Percentiles rank a stretch among this genome's conserved stretches.
phyloP scores from a whole-genome alignment of 1,139 yeast species.

The Spathaspora jeffriesii region DNA sequence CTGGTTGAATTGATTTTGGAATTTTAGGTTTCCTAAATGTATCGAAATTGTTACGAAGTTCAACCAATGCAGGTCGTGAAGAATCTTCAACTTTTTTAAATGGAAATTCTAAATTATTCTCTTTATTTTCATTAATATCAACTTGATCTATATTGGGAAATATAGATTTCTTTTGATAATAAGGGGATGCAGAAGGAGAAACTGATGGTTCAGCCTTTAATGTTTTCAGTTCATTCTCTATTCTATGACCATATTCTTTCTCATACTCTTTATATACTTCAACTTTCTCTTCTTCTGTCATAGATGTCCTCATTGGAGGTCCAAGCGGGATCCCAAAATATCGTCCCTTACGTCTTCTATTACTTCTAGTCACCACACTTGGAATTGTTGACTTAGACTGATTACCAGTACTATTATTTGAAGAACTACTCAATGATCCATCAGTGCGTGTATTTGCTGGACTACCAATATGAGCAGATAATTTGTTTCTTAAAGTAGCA shows the following conservation, averaged over 20 bases:
- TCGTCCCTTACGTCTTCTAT: constrained; percentile 13
- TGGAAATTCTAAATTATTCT: constrained; percentile 1
- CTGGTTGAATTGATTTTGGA: not conserved
- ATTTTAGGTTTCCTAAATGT: constrained; percentile 14
- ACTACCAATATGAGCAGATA: constrained; percentile 35
- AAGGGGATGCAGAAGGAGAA: not conserved
- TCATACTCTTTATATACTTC: not conserved
- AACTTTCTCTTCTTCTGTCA: constrained; percentile 10
- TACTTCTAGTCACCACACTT: constrained; percentile 4
- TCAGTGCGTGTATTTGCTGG: not conserved
- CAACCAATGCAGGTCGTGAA: constrained; percentile 15
- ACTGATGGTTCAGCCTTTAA: not conserved
- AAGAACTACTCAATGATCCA: not conserved
- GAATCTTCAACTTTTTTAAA: constrained; percentile 14
- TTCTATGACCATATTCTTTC: not conserved
- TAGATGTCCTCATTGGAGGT: constrained; percentile 36
- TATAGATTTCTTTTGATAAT: not conserved
- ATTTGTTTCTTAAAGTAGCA: constrained; percentile 24
- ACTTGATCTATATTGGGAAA: not conserved
- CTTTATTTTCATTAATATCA: constrained; percentile 3
- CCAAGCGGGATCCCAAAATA: constrained; percentile 19
- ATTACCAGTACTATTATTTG: not conserved
- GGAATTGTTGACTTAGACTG: constrained; percentile 1
- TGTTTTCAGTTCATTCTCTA: not conserved
- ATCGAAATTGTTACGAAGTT: constrained; percentile 13